phyloP scores from a whole-genome alignment of 1,284 basidiomycete genomes.

The Volvariella volvacea region DNA sequence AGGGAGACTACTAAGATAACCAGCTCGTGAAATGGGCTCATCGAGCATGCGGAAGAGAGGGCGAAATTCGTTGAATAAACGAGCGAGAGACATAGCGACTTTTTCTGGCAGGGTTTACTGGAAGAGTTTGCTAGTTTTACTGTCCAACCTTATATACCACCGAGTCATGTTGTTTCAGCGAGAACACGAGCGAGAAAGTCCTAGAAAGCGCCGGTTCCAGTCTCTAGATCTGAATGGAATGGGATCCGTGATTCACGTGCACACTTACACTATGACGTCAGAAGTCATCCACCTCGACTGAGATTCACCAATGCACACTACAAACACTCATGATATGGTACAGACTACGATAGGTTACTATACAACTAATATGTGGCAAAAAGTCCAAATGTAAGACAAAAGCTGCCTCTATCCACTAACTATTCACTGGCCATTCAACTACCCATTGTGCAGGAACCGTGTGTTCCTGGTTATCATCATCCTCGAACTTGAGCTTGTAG shows the following conservation, averaged over 20 bases:
- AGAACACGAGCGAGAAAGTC: slow-evolving; percentile 3
- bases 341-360: too few species aligned
- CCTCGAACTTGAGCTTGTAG: slow-evolving; percentile 77
- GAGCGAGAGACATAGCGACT: slow-evolving; percentile 55
- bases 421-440: slow-evolving; percentile 57
- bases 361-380: too few species aligned
- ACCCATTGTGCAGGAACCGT: slow-evolving; percentile 65
- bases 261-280: too few species aligned
- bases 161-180: not conserved
- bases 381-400: too few species aligned
- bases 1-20: slow-evolving; percentile 23
- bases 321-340: too few species aligned
- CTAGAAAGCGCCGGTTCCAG: slow-evolving; percentile 6
- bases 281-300: too few species aligned
- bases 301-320: too few species aligned
- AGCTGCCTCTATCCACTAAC: too few species aligned
- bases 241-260: too few species aligned
- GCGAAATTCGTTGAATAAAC: slow-evolving; percentile 65
- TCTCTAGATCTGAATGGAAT: not conserved
- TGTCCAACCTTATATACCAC: not conserved
- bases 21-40: slow-evolving; percentile 47
- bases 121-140: not conserved
- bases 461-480: slow-evolving; percentile 77
- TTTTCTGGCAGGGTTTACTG: slow-evolving; percentile 9
- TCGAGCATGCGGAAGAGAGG: slow-evolving; percentile 63